A percentile compares a stretch with the other conserved stretches of the same genome.
phyloP scores from a whole-genome alignment of 768 basidiomycete genomes.

The Tulasnella sp. region DNA sequence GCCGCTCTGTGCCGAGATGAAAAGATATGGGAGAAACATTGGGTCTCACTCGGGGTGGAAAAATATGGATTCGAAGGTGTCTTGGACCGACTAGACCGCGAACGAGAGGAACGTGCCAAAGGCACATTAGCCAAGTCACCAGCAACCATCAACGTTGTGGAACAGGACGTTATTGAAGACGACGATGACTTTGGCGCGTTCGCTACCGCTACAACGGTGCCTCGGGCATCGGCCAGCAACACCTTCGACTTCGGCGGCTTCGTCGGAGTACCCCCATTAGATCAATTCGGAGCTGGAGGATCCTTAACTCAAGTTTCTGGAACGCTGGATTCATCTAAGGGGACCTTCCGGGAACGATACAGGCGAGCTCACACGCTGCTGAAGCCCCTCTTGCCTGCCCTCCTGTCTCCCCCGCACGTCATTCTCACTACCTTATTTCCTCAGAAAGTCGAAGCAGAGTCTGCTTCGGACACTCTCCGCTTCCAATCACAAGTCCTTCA shows the following conservation, averaged over 20 bases:
- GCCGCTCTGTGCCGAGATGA: conserved; percentile 66
- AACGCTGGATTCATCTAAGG: conserved; percentile 20
- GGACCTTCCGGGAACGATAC: conserved; percentile 54
- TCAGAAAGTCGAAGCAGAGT: conserved; percentile 33
- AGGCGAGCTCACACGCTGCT: conserved; percentile 63
- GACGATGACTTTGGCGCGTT: conserved; percentile 93
- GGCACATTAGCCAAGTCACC: conserved; percentile 47
- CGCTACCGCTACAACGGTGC: conserved; percentile 43
- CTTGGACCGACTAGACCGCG: conserved; percentile 53
- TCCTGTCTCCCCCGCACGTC: conserved; percentile 62
- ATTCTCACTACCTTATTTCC: conserved; percentile 59
- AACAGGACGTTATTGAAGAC: conserved; percentile 34
- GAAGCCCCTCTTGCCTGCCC: conserved; percentile 53
- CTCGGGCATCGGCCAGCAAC: conserved; percentile 3
- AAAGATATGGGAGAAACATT: conserved; percentile 70
- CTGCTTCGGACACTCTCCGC: conserved; percentile 43
- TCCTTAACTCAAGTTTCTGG: not conserved
- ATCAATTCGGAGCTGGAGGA: conserved; percentile 13
- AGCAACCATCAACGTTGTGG: conserved; percentile 54
- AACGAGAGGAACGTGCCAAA: not conserved
- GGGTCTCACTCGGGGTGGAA: conserved; percentile 57
- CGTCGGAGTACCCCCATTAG: conserved; percentile 36
- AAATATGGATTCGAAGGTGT: conserved; percentile 46
- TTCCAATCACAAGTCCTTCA: conserved; percentile 66
- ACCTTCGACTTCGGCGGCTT: conserved; percentile 38